Evolutionary conservation across 768 basidiomycete species (phyloP).

Genomic region (Tremella mesenterica): DNA sequence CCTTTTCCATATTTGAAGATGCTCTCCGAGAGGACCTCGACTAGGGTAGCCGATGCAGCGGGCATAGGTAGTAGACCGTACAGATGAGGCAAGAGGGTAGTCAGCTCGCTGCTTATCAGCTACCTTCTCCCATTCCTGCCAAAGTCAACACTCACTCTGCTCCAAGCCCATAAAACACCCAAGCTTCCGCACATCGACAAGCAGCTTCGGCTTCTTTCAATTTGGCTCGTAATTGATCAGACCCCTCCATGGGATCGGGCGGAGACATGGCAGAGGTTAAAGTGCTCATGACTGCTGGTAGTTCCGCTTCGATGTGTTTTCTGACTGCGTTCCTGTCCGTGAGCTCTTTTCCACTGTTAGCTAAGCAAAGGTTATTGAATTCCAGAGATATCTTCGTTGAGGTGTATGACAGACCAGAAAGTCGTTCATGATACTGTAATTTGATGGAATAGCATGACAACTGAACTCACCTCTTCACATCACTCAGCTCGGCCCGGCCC

Average conservation of each 20-base stretch:
- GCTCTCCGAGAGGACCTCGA: slow-evolving; percentile 69
- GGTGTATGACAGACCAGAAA: slow-evolving; percentile 50
- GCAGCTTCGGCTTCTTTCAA: slow-evolving; percentile 58
- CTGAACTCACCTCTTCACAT: slow-evolving; percentile 55
- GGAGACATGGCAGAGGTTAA: slow-evolving; percentile 53
- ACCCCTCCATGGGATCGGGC: slow-evolving; percentile 7
- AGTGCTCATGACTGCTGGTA: slow-evolving; percentile 62
- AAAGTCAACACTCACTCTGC: slow-evolving; percentile 52
- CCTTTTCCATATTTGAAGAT: slow-evolving; percentile 63
- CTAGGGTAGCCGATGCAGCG: slow-evolving; percentile 58
- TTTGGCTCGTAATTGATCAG: slow-evolving; percentile 15
- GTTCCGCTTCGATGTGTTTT: slow-evolving; percentile 59
- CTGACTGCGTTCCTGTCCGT: slow-evolving; percentile 19
- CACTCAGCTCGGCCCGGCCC: slow-evolving; percentile 63
- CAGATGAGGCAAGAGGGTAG: slow-evolving; percentile 49
- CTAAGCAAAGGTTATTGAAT: not conserved
- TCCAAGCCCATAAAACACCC: slow-evolving; percentile 62
- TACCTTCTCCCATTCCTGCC: not conserved
- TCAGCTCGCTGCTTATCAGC: slow-evolving; percentile 54
- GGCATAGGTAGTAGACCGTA: slow-evolving; percentile 60
- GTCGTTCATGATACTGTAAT: not conserved
- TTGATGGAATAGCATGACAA: not conserved
- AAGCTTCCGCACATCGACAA: slow-evolving; percentile 70
- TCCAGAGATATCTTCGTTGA: slow-evolving; percentile 58
- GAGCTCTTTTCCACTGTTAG: not conserved